Base-by-base conservation (phyloP, 768 basidiomycete genomes). In the Boletus reticuloceps region DNA sequence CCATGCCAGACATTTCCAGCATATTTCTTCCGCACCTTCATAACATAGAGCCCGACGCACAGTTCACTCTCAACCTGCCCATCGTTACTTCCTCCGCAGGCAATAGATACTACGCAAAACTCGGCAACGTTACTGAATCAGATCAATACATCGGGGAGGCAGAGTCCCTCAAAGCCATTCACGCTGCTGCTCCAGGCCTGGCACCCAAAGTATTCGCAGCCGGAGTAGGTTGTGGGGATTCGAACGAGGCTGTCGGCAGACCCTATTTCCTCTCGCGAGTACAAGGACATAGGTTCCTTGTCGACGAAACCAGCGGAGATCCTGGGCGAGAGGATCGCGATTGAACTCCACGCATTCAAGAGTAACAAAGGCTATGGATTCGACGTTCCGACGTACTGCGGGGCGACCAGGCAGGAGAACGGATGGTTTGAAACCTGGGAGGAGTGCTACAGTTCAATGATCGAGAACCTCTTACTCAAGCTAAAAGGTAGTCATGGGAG, bases 401-500 rank as follows among this genome's bases (percentile, higher is more conserved):
- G 90, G 7, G 76, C 76, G 5, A 91, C 90, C 1, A 78, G 82
- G 45, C 75, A 88, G 53, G 75, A 78, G 40, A 90, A 90, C 59
- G 89, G 88, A 6, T 89, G 88, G 86, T 85, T 78, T 62, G 72
- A 80, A 19, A 82, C 75, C 1, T 92, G 90, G 90, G 82, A 85
- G 47, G 73, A 79, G 54, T 89, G 88, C 60, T 91, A 79, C 65
- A 75, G 75, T 64, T 74, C 75, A 14, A 79, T 88, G 77, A 77
- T 90, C 31, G 76, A 75, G 32, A 83, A 82, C 57, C 68, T 92
- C 47, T 67, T 88, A 45, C 64, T 67, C 36, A 78, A 78, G 53
- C 70, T 85, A 27, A 56, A 65, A 55, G 65, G 67, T n/a, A 70
- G 72, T 64, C 78, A 77, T 19, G 63, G 65, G 10, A 80, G 77